Evolutionary conservation across 2,329 filamentous ascomycete species (phyloP).

Genomic region (Clonostachys solani): DNA sequence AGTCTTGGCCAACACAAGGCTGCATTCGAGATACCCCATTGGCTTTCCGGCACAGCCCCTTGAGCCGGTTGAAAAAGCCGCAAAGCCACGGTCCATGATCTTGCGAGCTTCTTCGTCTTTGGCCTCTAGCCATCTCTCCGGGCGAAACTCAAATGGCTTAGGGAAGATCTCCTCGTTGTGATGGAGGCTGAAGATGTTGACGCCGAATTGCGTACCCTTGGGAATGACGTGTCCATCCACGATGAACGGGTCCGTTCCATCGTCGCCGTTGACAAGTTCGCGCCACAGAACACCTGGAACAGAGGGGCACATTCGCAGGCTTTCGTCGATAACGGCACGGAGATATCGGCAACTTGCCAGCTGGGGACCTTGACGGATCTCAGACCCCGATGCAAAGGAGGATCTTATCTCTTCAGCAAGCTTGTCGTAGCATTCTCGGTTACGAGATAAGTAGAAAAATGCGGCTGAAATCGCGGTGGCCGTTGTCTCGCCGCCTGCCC

Average conservation of each 20-base stretch:
- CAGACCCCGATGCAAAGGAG: slow-evolving; percentile 22
- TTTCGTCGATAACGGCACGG: slow-evolving; percentile 29
- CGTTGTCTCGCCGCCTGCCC: too few species aligned
- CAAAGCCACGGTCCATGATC: slow-evolving; percentile 11
- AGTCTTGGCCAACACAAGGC: slow-evolving; percentile 1
- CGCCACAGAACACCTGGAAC: slow-evolving; percentile 6
- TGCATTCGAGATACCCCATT: slow-evolving; percentile 3
- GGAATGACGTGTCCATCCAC: slow-evolving; percentile 8
- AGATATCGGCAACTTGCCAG: slow-evolving; percentile 29
- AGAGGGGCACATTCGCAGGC: slow-evolving; percentile 11
- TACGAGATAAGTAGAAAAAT: slow-evolving; percentile 5
- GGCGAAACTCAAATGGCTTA: slow-evolving; percentile 3
- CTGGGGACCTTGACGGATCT: slow-evolving; percentile 10
- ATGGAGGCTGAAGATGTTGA: slow-evolving; percentile 11
- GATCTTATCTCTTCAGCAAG: slow-evolving; percentile 26
- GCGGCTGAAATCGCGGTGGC: not conserved
- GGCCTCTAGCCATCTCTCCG: slow-evolving; percentile 16
- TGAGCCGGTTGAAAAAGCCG: slow-evolving; percentile 1
- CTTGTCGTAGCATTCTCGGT: slow-evolving; percentile 7
- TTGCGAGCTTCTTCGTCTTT: slow-evolving; percentile 18
- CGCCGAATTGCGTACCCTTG: slow-evolving; percentile 7
- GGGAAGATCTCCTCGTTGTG: slow-evolving; percentile 5
- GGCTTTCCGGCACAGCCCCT: slow-evolving; percentile 4
- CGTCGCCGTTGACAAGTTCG: slow-evolving; percentile 1
- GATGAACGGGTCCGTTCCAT: slow-evolving; percentile 3